These are phyloP conservation scores for Circinella umbellata DNA, from an alignment of 371 early-diverging fungal genomes.

Conservation along the genomic window DNA sequence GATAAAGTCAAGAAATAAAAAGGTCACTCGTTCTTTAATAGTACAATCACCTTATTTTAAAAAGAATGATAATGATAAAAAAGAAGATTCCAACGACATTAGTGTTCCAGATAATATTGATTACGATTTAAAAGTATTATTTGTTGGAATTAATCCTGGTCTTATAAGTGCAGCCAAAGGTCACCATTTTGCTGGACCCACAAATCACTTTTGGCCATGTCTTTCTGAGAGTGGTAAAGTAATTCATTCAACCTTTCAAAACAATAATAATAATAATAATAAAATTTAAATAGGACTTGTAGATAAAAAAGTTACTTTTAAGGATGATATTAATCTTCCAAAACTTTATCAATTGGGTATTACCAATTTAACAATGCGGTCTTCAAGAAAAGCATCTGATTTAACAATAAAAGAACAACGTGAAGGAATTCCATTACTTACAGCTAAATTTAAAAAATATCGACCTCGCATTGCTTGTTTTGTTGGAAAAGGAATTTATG, in stretches of 20 bases:
- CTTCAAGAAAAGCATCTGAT: conserved; percentile 62
- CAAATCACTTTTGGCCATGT: conserved; percentile 83
- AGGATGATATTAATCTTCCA: conserved; percentile 61
- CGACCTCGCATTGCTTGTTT: conserved; percentile 74
- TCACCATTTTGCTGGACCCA: conserved; percentile 77
- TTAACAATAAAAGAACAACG: conserved; percentile 63
- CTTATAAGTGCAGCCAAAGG: conserved; percentile 58
- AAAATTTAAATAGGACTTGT: conserved; percentile 34
- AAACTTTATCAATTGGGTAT: conserved; percentile 62
- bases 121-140: conserved; percentile 71
- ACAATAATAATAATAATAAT: background rate
- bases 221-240: conserved; percentile 60
- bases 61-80: too few relatives aligned
- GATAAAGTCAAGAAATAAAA: too few relatives aligned
- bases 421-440: conserved; percentile 64
- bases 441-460: conserved; percentile 61
- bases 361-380: conserved; percentile 69
- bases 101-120: conserved; percentile 64
- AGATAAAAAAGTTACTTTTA: conserved; percentile 37
- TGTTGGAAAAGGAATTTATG: conserved; percentile 76
- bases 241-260: background rate
- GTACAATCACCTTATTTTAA: too few relatives aligned
- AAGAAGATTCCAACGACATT: background rate
- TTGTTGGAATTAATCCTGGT: conserved; percentile 84
- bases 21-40: too few relatives aligned